Percentiles rank a stretch among this genome's conserved stretches.
phyloP scores from a whole-genome alignment of 495 filamentous ascomycete species.

The Hypoxylon intermedium region DNA sequence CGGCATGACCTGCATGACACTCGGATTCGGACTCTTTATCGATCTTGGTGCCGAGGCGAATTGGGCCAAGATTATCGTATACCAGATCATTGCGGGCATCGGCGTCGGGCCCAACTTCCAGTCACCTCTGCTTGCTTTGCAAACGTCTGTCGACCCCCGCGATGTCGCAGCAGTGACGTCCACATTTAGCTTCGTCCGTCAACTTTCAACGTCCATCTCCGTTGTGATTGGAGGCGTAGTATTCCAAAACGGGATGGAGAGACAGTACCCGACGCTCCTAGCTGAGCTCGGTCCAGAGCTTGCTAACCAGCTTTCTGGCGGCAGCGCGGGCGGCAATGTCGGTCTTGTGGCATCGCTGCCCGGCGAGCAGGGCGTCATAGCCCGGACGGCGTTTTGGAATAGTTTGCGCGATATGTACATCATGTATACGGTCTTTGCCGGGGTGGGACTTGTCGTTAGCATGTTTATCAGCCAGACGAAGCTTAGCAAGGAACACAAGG shows the following conservation, averaged over 20 bases:
- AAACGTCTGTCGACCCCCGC: slow-evolving; percentile 66
- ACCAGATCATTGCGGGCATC: slow-evolving; percentile 67
- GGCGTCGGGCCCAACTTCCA: slow-evolving; percentile 71
- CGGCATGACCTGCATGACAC: slow-evolving; percentile 61
- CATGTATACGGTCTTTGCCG: slow-evolving; percentile 64
- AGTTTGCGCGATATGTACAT: slow-evolving; percentile 73
- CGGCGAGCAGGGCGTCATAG: slow-evolving; percentile 53
- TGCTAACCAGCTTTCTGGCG: slow-evolving; percentile 53
- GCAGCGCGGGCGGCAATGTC: slow-evolving; percentile 66
- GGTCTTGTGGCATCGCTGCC: slow-evolving; percentile 60
- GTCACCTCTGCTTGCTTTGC: slow-evolving; percentile 77
- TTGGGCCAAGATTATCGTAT: slow-evolving; percentile 64
- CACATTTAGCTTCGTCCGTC: slow-evolving; percentile 76
- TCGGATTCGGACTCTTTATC: slow-evolving; percentile 69
- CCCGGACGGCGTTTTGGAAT: slow-evolving; percentile 62
- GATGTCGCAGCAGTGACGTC: slow-evolving; percentile 81
- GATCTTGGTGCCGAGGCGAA: slow-evolving; percentile 54
- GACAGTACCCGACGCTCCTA: slow-evolving; percentile 48
- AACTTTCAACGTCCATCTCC: slow-evolving; percentile 72
- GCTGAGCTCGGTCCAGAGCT: slow-evolving; percentile 51
- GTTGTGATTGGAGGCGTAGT: slow-evolving; percentile 83
- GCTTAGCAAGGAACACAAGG: slow-evolving; percentile 65
- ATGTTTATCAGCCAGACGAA: slow-evolving; percentile 61
- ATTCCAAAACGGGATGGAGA: slow-evolving; percentile 70
- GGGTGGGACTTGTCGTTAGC: slow-evolving; percentile 60